A percentile compares a stretch with the other conserved stretches of the same genome.
Conservation (phyloP, 176 grass and related monocot species). For the Aegilops umbellulata region DNA sequence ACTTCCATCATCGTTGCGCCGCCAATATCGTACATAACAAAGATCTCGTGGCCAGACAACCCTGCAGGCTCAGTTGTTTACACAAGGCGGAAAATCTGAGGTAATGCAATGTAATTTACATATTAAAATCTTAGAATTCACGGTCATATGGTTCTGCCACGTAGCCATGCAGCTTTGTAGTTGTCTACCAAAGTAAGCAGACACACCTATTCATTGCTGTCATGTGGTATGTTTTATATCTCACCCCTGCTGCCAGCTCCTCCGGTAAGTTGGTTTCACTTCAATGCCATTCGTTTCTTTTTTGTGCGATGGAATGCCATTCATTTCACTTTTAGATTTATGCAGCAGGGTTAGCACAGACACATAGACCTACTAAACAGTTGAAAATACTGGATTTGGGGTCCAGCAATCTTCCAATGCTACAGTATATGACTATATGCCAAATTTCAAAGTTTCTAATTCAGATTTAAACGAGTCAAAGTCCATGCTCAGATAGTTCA, state of each 20-base stretch:
- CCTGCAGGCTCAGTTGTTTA: constrained; percentile 50
- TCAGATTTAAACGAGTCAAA: constrained; percentile 20
- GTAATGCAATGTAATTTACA: constrained; percentile 20
- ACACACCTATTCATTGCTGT: background rate
- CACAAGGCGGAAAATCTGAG: constrained; percentile 27
- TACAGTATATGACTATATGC: constrained; percentile 20
- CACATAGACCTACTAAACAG: background rate
- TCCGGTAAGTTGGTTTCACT: constrained; percentile 7
- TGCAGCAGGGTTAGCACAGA: background rate
- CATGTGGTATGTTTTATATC: constrained; percentile 10
- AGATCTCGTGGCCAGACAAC: constrained; percentile 94
- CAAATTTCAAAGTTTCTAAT: background rate
- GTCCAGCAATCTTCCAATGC: constrained; percentile 9
- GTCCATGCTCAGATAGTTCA: constrained; percentile 4
- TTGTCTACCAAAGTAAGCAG: background rate
- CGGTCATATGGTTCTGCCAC: background rate
- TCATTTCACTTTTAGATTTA: background rate
- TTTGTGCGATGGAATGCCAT: background rate
- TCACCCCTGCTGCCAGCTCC: background rate
- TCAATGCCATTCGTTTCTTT: too few relatives aligned
- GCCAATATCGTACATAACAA: constrained; percentile 97
- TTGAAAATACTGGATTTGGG: background rate
- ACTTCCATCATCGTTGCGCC: constrained; percentile 97
- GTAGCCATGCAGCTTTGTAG: background rate
- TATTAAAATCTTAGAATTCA: background rate